Base-by-base conservation (phyloP, 192 early-diverging fungal species). In the Rhizophagus sp. region DNA sequence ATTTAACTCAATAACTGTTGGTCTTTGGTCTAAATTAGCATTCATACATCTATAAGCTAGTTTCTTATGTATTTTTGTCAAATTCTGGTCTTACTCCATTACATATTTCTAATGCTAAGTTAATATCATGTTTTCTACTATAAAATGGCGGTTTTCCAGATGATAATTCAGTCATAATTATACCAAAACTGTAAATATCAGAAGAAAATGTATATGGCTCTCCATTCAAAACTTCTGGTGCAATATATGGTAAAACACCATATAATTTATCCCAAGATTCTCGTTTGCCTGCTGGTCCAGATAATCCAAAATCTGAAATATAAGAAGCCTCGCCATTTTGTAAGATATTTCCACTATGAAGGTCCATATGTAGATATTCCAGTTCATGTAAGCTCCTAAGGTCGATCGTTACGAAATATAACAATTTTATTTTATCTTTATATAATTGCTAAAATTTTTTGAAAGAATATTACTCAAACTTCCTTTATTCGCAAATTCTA, bases 281-380 rank as follows among this genome's bases (percentile, higher is more conserved):
- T 41, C 76, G 78, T 64, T 79, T 63, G 68, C 81, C 82, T 63
- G 82, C 66, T 17, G 82, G 82, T 12, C 84, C 50, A 4, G 81
- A 82, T 17, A 85, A 78, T 30, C 84, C 84, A 77, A 85, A 82
- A 67, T 85, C 84, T 0, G 84, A 79, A 64, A 85, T 82, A 44
- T 30, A 30, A 41, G 10, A 70, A 0, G 39, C 39, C 39, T 41
- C 5, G 7, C 39, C 39, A 41, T 41, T 41, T 41, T 41, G 39
- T 7, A 41, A 41, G 7, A 41, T 41, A 41, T 41, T 41, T 8
- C 39, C 39, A 41, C 39, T 25, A 17, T 71, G 69, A 22, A 71
- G 30, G 41, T 70, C 34, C 10, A 9, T 25, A 71, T 71, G 69
- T 24, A 33, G 9, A 34, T 11, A 71, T 7, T 39, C 69, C 30